Percentiles rank a stretch among this genome's conserved stretches.
Evolutionary conservation across 768 basidiomycete genomes (phyloP).

Genomic region (Tubosaeta brunneosetosa): DNA sequence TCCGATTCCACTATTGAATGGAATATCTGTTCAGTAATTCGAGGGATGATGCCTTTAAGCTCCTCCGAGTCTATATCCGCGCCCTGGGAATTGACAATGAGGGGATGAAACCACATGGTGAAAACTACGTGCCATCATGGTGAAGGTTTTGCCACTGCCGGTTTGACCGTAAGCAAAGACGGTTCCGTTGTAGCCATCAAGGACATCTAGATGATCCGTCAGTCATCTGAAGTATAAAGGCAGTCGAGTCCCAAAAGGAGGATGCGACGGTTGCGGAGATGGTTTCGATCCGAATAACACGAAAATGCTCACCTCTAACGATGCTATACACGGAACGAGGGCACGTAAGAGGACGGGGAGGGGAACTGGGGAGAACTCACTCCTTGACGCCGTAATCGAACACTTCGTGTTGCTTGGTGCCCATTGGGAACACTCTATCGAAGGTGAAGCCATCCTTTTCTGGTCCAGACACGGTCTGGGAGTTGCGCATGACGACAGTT

Average conservation of each 20-base stretch:
- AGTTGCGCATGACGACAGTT: slow-evolving; percentile 75
- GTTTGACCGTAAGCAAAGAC: slow-evolving; percentile 98
- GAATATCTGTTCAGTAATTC: slow-evolving; percentile 99
- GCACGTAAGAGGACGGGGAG: slow-evolving; percentile 15
- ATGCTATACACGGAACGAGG: slow-evolving; percentile 47
- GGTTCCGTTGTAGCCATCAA: slow-evolving; percentile 98
- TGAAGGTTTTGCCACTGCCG: slow-evolving; percentile 94
- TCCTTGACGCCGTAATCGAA: slow-evolving; percentile 99
- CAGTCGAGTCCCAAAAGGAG: not conserved
- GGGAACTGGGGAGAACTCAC: slow-evolving; percentile 42
- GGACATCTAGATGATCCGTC: slow-evolving; percentile 64
- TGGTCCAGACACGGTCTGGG: slow-evolving; percentile 67
- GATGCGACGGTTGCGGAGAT: slow-evolving; percentile 2
- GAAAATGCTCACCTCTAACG: slow-evolving; percentile 65
- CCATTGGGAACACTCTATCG: slow-evolving; percentile 93
- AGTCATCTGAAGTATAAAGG: slow-evolving; percentile 9
- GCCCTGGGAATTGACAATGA: slow-evolving; percentile 50
- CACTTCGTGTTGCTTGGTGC: slow-evolving; percentile 85
- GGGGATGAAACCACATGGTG: slow-evolving; percentile 2
- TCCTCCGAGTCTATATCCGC: slow-evolving; percentile 95
- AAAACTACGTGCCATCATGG: slow-evolving; percentile 81
- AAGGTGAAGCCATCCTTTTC: slow-evolving; percentile 98
- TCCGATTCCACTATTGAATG: slow-evolving; percentile 96
- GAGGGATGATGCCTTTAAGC: slow-evolving; percentile 92
- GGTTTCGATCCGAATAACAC: not conserved